Base-by-base conservation (phyloP, 108 stramenopile species). In the Cyclotella kingstonii region DNA sequence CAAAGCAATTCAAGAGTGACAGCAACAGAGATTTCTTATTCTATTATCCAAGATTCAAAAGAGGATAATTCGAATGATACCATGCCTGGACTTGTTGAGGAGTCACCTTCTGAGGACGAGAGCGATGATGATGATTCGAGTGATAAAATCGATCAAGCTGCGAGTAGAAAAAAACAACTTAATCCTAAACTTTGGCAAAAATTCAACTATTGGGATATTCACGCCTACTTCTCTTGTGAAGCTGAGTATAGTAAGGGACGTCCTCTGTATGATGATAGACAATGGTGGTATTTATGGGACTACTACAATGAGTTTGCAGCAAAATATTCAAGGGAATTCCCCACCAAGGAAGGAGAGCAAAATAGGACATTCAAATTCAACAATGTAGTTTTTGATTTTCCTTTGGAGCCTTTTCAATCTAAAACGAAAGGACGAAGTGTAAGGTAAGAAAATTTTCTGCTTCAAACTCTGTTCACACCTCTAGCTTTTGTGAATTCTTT, bases 191-290 rank as follows among this genome's bases (percentile, higher is more conserved):
- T n/a, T n/a, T 40, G 39, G 39, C 4, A 40, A 1, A 40, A 14
- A 46, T 46, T 46, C 45, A 19, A 2, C 45, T 46, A 46, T 18
- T 14, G 45, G 9, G 45, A 46, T 46, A 18, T 46, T 18, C 45
- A 46, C 45, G 45, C 45, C 1, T 46, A 46, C 45, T 46, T 46
- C 45, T 46, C 45, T 10, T 46, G 45, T 18, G 5, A 18, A 10
- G 2, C 11, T 10, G 21, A 46, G 45, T 3, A 22, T 19, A 9
- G 19, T 10, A 46, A 46, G 5, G 45, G 21, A 9, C 45, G 45
- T 2, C 45, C 45, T 11, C 45, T 46, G 1, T 46, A 46, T 22
- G 23, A 22, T 46, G 14, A 18, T 1, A 22, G 9, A 22, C 17
- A 22, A 2, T 46, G 45, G 45, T 3, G 1, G 45, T 22, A 4